These are phyloP conservation scores for Nitzschia sp. DNA, from an alignment of 108 stramenopile species.

Conservation along the genomic window DNA sequence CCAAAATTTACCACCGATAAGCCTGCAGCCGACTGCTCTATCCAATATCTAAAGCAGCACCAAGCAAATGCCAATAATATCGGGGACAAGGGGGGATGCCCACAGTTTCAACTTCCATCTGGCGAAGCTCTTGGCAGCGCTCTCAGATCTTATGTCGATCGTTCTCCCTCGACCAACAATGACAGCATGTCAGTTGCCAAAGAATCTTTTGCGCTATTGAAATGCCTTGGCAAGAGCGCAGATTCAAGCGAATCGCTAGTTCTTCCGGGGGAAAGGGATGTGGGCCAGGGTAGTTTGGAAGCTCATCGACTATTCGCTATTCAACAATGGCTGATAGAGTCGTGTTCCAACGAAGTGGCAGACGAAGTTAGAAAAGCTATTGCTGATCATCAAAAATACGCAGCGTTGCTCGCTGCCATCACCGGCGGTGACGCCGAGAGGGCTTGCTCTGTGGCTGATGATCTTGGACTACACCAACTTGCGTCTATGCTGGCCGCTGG, in stretches of 20 bases:
- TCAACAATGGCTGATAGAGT: conserved; percentile 22
- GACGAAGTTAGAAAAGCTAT: conserved; percentile 17
- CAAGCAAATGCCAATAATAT: conserved; percentile 29
- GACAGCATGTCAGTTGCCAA: conserved; percentile 7
- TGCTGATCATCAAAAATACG: conserved; percentile 26
- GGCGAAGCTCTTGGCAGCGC: not conserved
- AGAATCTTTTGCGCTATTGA: conserved; percentile 26
- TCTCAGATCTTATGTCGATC: conserved; percentile 16
- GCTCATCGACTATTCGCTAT: conserved; percentile 12
- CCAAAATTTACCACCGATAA: conserved; percentile 24
- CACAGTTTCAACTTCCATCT: conserved; percentile 39
- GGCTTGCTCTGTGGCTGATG: conserved; percentile 60
- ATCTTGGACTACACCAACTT: conserved; percentile 48
- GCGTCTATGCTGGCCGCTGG: conserved; percentile 58
- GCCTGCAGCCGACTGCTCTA: conserved; percentile 1
- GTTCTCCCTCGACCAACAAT: not conserved
- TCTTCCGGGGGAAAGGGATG: not conserved
- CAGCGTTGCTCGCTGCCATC: conserved; percentile 68
- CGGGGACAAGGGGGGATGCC: conserved; percentile 27
- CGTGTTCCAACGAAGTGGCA: conserved; percentile 22
- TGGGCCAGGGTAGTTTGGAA: not conserved
- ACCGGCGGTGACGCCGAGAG: conserved; percentile 57
- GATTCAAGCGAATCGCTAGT: not conserved
- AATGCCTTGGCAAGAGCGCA: not conserved
- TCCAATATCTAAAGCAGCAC: conserved; percentile 49